These are phyloP conservation scores for Cystobasidium pallidum DNA, from an alignment of 1,284 basidiomycete genomes.

Conservation along the genomic window DNA sequence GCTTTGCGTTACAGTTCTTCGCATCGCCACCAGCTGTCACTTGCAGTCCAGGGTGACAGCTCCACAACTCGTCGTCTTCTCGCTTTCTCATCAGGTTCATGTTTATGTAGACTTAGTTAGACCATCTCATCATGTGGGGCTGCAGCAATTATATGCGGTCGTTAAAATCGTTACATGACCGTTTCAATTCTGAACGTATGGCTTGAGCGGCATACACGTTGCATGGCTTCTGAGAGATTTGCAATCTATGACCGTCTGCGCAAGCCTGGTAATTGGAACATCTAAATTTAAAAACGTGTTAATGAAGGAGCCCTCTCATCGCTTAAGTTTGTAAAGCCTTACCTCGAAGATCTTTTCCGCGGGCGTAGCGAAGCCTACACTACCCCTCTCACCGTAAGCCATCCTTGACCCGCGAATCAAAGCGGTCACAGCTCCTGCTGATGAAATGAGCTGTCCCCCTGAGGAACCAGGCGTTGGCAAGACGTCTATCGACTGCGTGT, in stretches of 20 bases:
- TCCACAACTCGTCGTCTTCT: background rate
- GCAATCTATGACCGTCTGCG: background rate
- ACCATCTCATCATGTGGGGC: background rate
- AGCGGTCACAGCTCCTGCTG: slow-evolving; percentile 33
- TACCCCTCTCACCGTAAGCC: slow-evolving; percentile 35
- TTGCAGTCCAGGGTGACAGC: background rate
- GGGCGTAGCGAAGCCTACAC: slow-evolving; percentile 39
- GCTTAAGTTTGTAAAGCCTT: background rate
- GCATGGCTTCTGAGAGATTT: background rate
- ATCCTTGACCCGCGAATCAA: slow-evolving; percentile 40
- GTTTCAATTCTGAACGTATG: background rate
- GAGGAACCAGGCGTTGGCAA: slow-evolving; percentile 38
- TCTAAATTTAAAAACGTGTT: too few species aligned
- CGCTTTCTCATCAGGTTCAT: background rate
- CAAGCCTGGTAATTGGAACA: slow-evolving; percentile 42
- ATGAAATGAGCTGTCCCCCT: slow-evolving; percentile 34
- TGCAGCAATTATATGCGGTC: background rate
- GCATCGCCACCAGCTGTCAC: too few species aligned
- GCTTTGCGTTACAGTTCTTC: too few species aligned
- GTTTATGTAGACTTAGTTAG: slow-evolving; percentile 4
- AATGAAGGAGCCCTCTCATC: background rate
- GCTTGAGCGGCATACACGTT: background rate
- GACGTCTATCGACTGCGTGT: slow-evolving; percentile 36
- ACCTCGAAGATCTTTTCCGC: slow-evolving; percentile 44
- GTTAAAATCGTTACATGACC: background rate